Evolutionary conservation across 1,139 yeast species (phyloP).

Genomic region (Magnusiomyces fungicola): DNA sequence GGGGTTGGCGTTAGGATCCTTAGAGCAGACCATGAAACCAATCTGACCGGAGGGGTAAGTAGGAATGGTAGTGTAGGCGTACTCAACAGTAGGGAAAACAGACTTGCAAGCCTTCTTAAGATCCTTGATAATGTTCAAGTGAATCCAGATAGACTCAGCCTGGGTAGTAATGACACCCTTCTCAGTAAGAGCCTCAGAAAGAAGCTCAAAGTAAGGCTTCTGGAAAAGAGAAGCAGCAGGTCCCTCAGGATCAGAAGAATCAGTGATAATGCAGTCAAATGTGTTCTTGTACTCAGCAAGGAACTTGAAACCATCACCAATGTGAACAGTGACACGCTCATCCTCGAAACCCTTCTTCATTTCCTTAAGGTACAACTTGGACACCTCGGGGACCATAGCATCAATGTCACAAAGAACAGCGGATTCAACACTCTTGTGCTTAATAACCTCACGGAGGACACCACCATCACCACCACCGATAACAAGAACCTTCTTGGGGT

Average conservation of each 20-base stretch:
- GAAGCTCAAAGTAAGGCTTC: constrained; percentile 73
- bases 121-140: constrained; percentile 67
- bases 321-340: constrained; percentile 74
- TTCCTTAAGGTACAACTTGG: constrained; percentile 76
- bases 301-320: constrained; percentile 91
- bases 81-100: constrained; percentile 83
- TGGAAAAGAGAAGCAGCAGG: constrained; percentile 90
- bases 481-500: constrained; percentile 82
- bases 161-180: constrained; percentile 89
- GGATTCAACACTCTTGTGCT: constrained; percentile 73
- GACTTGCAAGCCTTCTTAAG: constrained; percentile 66
- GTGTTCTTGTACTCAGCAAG: constrained; percentile 60
- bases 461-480: constrained; percentile 98
- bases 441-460: constrained; percentile 83
- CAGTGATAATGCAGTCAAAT: constrained; percentile 88
- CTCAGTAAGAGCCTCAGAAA: constrained; percentile 69
- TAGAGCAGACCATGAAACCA: constrained; percentile 89
- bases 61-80: constrained; percentile 84
- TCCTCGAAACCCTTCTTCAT: constrained; percentile 75
- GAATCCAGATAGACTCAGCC: constrained; percentile 85
- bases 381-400: constrained; percentile 75
- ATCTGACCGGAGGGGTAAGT: constrained; percentile 92
- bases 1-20: constrained; percentile 58
- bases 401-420: constrained; percentile 90
- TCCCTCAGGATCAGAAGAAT: constrained; percentile 95